These are phyloP conservation scores for Coemansia sp. DNA, from an alignment of 192 early-diverging fungal genomes.

Conservation along the genomic window DNA sequence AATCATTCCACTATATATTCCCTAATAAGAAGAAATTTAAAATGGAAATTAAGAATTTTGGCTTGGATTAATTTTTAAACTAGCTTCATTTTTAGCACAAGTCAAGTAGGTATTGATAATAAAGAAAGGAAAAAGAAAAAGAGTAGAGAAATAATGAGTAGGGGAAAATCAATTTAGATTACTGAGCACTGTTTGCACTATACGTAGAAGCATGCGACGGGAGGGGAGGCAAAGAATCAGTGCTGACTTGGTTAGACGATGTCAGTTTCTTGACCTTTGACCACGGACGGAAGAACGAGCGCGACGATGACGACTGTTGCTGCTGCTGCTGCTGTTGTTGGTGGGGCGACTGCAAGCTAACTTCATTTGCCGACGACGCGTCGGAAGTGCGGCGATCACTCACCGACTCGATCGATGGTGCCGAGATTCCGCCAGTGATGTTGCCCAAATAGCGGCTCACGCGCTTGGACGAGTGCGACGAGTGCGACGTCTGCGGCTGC, in stretches of 20 bases:
- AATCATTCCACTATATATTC: too few relatives aligned
- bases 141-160: not conserved
- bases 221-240: conserved; percentile 36
- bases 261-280: conserved; percentile 52
- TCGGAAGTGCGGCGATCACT: conserved; percentile 41
- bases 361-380: conserved; percentile 14
- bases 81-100: too few relatives aligned
- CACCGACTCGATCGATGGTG: conserved; percentile 12
- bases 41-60: too few relatives aligned
- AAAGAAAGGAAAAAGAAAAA: not conserved
- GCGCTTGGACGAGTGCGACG: conserved; percentile 26
- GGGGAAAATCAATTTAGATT: not conserved
- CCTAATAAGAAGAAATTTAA: too few relatives aligned
- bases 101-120: too few relatives aligned
- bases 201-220: conserved; percentile 36
- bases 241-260: conserved; percentile 34
- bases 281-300: conserved; percentile 48
- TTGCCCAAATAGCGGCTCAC: conserved; percentile 30
- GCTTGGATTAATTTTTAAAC: too few relatives aligned
- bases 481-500: not conserved
- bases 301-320: too few relatives aligned
- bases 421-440: not conserved
- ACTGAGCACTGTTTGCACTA: conserved; percentile 19
- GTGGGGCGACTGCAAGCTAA: conserved; percentile 12
- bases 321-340: conserved; percentile 20